Conservation (phyloP, 192 early-diverging fungal genomes). For the Helicostylum pulchrum region DNA sequence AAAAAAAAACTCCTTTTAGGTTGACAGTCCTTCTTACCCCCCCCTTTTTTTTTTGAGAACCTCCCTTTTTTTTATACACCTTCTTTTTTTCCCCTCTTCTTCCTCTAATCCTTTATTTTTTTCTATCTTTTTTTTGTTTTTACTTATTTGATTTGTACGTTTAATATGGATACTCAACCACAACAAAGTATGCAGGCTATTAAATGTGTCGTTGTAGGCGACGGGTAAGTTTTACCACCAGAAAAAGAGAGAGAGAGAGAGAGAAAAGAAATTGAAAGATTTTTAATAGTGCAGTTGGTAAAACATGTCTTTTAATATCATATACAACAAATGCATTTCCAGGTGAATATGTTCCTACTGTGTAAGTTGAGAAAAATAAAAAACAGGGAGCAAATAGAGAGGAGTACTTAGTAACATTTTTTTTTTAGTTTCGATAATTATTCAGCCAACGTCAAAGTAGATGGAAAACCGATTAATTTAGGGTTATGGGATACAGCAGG, state of each 20-base stretch:
- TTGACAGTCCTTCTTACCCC: no score
- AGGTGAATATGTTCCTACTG: slow-evolving; percentile 99
- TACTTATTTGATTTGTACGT: not conserved
- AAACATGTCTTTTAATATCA: slow-evolving; percentile 95
- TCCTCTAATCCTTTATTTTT: not conserved
- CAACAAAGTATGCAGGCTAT: slow-evolving; percentile 32
- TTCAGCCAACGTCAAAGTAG: slow-evolving; percentile 93
- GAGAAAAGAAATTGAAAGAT: not conserved
- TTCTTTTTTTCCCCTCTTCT: no score
- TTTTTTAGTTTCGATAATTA: slow-evolving; percentile 79
- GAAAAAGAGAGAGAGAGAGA: not conserved
- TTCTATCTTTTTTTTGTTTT: not conserved
- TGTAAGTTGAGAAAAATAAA: slow-evolving; percentile 60
- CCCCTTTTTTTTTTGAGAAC: no score
- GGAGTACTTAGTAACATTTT: not conserved
- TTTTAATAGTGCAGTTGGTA: slow-evolving; percentile 77
- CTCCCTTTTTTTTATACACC: no score
- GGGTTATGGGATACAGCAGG: slow-evolving; percentile 94
- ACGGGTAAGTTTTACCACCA: slow-evolving; percentile 19
- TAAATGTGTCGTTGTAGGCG: slow-evolving; percentile 35
- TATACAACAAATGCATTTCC: slow-evolving; percentile 99
- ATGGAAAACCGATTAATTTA: slow-evolving; percentile 90
- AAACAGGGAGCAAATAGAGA: not conserved
- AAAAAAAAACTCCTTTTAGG: no score
- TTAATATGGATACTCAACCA: slow-evolving; percentile 2